Conservation (phyloP, 2,329 filamentous ascomycete genomes). For the Monosporascus sp. region DNA sequence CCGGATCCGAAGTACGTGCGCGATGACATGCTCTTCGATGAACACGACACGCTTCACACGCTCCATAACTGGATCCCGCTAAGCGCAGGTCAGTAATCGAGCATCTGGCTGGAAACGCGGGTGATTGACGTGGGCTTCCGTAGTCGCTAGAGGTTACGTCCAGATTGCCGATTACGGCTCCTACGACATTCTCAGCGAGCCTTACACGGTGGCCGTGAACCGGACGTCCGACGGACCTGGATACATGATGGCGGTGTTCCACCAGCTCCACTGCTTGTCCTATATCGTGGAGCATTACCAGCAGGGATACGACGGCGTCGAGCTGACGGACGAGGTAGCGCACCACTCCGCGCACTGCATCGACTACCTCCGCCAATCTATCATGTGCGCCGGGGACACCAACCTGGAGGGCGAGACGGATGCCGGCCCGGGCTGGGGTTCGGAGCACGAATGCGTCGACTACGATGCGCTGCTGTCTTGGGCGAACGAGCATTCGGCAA, state of each 20-base stretch:
- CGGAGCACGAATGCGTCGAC: constrained; percentile 29
- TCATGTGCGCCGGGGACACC: constrained; percentile 33
- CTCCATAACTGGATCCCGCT: constrained; percentile 32
- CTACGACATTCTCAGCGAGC: constrained; percentile 25
- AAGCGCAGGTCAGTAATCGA: constrained; percentile 21
- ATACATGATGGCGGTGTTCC: constrained; percentile 35
- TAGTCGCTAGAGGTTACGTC: constrained; percentile 29
- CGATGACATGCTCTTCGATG: constrained; percentile 31
- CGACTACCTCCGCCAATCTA: constrained; percentile 33
- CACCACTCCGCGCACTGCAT: constrained; percentile 34
- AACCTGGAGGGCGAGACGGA: constrained; percentile 33
- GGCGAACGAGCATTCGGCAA: constrained; percentile 27
- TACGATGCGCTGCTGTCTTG: constrained; percentile 31
- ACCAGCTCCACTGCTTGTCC: constrained; percentile 35
- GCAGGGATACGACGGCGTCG: constrained; percentile 27
- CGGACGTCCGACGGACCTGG: constrained; percentile 28
- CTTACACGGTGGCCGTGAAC: constrained; percentile 26
- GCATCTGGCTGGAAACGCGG: background rate
- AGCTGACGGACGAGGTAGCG: constrained; percentile 28
- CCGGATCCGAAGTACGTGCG: constrained; percentile 25
- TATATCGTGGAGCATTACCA: constrained; percentile 30
- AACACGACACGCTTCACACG: constrained; percentile 25
- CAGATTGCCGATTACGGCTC: constrained; percentile 22
- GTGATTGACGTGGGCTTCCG: background rate
- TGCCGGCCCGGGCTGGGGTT: constrained; percentile 31